Evolutionary conservation across 116 monocot genomes (phyloP).

Genomic region (Zostera marina): DNA sequence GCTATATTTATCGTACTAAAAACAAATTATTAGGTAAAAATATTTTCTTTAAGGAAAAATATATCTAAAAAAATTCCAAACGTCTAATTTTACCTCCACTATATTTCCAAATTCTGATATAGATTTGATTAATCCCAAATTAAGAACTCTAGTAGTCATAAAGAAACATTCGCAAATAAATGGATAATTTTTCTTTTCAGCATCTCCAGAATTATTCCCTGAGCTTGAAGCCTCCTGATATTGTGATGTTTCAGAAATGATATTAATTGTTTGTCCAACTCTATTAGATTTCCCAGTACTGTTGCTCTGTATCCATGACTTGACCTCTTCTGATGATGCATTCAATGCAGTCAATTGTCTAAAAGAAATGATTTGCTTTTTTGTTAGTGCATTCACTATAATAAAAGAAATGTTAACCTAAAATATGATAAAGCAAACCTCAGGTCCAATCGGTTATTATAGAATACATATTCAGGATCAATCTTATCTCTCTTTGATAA

Average conservation of each 20-base stretch:
- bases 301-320: constrained; percentile 32
- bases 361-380: neutral
- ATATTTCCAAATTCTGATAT: constrained; percentile 76
- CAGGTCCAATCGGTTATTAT: constrained; percentile 52
- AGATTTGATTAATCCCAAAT: constrained; percentile 83
- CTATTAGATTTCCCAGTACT: constrained; percentile 8
- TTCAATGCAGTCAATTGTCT: constrained; percentile 77
- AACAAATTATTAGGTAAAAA: no score
- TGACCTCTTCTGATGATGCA: constrained; percentile 87
- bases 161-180: constrained; percentile 99
- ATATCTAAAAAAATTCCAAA: neutral
- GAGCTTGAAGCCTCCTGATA: constrained; percentile 59
- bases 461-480: constrained; percentile 63
- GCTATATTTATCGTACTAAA: no score
- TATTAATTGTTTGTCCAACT: constrained; percentile 5
- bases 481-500: constrained; percentile 75
- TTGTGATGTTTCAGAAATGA: constrained; percentile 24
- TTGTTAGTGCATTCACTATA: neutral
- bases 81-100: constrained; percentile 36
- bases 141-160: constrained; percentile 91
- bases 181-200: constrained; percentile 56
- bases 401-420: neutral
- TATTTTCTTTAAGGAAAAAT: neutral
- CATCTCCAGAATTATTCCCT: constrained; percentile 15
- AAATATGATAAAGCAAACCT: constrained; percentile 15